Conservation (phyloP, 805 yeast genomes). For the Kodamaea neixiangensis region DNA sequence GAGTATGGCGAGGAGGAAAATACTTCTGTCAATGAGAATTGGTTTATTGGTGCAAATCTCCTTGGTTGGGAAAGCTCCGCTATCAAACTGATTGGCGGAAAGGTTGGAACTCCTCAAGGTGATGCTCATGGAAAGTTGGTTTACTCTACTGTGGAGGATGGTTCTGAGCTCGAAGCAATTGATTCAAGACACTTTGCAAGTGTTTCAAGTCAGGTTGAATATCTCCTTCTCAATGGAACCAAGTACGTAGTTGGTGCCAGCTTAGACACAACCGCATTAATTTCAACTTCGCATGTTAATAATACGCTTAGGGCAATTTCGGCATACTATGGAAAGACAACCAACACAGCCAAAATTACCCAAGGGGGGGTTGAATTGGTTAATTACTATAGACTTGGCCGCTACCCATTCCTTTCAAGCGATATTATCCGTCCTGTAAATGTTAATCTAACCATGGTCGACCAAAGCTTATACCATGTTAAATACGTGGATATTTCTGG, state of each 20-base stretch:
- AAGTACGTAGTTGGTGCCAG: neutral
- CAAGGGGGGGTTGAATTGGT: neutral
- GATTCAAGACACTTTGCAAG: conserved; percentile 4
- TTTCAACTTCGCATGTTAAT: neutral
- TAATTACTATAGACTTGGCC: neutral
- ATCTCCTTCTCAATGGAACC: neutral
- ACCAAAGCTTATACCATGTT: neutral
- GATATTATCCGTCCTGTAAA: neutral
- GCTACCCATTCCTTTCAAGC: neutral
- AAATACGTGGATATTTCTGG: neutral
- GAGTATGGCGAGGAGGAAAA: conserved; percentile 26
- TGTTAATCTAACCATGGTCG: too few species aligned
- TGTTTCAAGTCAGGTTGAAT: conserved; percentile 1
- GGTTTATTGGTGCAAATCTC: conserved; percentile 62
- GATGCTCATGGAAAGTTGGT: neutral
- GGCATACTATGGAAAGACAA: conserved; percentile 2
- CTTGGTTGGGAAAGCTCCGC: conserved; percentile 48
- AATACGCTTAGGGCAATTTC: neutral
- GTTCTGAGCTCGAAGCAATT: neutral
- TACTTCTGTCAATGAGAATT: conserved; percentile 45
- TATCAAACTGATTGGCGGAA: neutral
- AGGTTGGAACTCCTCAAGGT: neutral
- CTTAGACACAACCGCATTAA: conserved; percentile 1
- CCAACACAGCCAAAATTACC: neutral
- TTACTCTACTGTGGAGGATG: neutral